Evolutionary conservation across 1,139 yeast species (phyloP), one percentile per base, ranked within the genome.

Genomic region (Magnusiomyces paraingens): DNA sequence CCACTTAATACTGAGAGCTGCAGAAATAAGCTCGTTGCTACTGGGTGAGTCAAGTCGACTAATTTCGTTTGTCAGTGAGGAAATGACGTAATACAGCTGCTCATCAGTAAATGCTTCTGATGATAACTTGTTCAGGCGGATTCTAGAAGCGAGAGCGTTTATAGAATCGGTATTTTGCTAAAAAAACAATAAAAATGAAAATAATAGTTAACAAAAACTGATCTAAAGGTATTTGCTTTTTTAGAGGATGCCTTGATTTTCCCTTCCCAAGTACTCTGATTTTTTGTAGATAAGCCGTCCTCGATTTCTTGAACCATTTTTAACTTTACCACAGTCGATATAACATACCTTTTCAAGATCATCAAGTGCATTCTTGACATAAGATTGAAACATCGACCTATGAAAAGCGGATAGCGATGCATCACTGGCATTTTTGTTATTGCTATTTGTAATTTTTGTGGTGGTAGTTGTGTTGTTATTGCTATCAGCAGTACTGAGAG

Each of bases 331-430:
- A 26, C 32, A 38, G 17, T 21, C 26, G 35, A 39, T 20, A 22
- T 26, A 53, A 70, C 75, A 75, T 78, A 74, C 80, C 71, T 61
- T 79, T 58, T 84, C 90, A 64, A 85, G 73, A 54, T 85, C 80
- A 52, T 83, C 85, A 60, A 87, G 72, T 40, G 94, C 94, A 55
- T 86, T 78, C 61, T 77, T 79, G 36, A 86, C 82, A 65, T 78
- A 81, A 47, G 86, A 76, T 52, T 77, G 70, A 69, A 83, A 86
- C 79, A 85, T 77, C 26, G 49, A 20, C 22, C 40, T 18, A 36
- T 46, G 49, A 46, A 46, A 46, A 43, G 46, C 14, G 22, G 14
- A 20, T 2, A 43, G 46, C 14, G 49, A 46, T 32, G 49, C 17
- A 6, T 46, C 49, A 21, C 49, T 46, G 32, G 32, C 32, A 26